phyloP scores from a whole-genome alignment of 164 flowering plant species.

The Liquidambar formosana region DNA sequence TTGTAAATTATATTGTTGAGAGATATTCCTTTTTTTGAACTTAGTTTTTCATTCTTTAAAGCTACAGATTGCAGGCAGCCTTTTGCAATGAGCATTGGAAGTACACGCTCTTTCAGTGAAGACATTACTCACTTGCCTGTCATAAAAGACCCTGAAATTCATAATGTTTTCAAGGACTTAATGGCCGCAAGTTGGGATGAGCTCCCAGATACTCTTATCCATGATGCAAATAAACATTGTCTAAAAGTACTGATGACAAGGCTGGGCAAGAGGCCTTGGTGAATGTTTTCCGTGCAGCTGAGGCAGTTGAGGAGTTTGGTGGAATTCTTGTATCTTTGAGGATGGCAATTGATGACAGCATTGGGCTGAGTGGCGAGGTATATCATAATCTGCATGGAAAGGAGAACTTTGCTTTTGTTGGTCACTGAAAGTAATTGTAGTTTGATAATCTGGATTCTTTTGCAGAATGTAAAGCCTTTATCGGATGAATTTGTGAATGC shows the following conservation, averaged over 20 bases:
- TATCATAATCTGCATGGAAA: constrained; percentile 16
- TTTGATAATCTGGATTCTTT: constrained; percentile 8
- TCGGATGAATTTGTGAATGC: constrained; percentile 57
- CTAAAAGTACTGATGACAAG: constrained; percentile 72
- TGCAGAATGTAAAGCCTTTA: constrained; percentile 71
- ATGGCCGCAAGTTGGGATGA: constrained; percentile 86
- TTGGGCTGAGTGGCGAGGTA: constrained; percentile 94
- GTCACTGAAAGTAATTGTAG: background rate
- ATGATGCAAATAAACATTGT: constrained; percentile 56
- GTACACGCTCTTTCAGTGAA: constrained; percentile 59
- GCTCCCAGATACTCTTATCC: constrained; percentile 55
- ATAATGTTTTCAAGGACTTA: constrained; percentile 69
- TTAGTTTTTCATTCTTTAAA: background rate
- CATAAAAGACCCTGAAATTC: constrained; percentile 68
- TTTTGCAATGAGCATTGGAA: constrained; percentile 45
- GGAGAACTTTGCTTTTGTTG: background rate
- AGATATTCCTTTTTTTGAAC: background rate
- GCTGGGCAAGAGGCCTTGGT: constrained; percentile 64
- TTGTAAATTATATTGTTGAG: background rate
- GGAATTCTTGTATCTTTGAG: constrained; percentile 64
- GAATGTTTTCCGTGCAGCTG: constrained; percentile 84
- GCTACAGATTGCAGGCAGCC: constrained; percentile 38
- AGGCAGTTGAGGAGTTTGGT: constrained; percentile 77
- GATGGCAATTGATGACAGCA: constrained; percentile 83
- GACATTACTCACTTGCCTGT: constrained; percentile 58